phyloP scores from a whole-genome alignment of 495 filamentous ascomycete species.

The Penicillium waksmanii region DNA sequence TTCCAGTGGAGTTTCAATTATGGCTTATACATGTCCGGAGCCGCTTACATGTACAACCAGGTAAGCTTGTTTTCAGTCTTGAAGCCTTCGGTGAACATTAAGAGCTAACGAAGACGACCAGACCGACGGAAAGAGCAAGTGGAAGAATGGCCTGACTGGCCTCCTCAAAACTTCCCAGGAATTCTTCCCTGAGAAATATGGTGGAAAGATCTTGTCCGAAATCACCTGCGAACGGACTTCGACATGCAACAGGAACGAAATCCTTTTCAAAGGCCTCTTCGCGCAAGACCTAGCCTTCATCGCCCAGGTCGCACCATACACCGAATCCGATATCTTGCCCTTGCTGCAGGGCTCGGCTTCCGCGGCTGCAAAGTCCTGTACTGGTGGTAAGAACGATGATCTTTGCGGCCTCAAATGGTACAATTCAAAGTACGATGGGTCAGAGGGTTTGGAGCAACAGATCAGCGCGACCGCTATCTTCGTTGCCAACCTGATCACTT shows the following conservation, averaged over 20 bases:
- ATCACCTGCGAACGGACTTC: constrained; percentile 68
- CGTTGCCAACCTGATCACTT: constrained; percentile 49
- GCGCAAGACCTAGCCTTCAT: constrained; percentile 64
- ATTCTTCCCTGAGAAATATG: constrained; percentile 60
- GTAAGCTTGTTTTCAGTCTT: constrained; percentile 35
- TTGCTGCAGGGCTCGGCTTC: constrained; percentile 63
- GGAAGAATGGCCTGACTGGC: constrained; percentile 60
- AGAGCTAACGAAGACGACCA: constrained; percentile 29
- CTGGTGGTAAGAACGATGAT: constrained; percentile 55
- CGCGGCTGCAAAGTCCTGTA: constrained; percentile 70
- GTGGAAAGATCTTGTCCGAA: constrained; percentile 64
- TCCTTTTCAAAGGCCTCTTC: constrained; percentile 71
- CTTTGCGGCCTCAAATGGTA: constrained; percentile 76
- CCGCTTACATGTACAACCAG: constrained; percentile 72
- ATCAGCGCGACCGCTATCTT: constrained; percentile 55
- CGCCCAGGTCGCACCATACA: constrained; percentile 64
- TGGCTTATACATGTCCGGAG: constrained; percentile 68
- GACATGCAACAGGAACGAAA: constrained; percentile 67
- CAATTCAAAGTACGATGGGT: constrained; percentile 61
- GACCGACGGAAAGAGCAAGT: constrained; percentile 54
- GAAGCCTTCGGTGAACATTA: constrained; percentile 15
- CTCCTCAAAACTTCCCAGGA: constrained; percentile 56
- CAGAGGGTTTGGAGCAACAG: constrained; percentile 52
- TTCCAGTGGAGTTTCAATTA: constrained; percentile 73
- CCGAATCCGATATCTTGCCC: constrained; percentile 60